Percentiles rank a stretch among this genome's conserved stretches.
Evolutionary conservation across 2,329 filamentous ascomycete species (phyloP).

Genomic region (Periglandula ipomoeae): DNA sequence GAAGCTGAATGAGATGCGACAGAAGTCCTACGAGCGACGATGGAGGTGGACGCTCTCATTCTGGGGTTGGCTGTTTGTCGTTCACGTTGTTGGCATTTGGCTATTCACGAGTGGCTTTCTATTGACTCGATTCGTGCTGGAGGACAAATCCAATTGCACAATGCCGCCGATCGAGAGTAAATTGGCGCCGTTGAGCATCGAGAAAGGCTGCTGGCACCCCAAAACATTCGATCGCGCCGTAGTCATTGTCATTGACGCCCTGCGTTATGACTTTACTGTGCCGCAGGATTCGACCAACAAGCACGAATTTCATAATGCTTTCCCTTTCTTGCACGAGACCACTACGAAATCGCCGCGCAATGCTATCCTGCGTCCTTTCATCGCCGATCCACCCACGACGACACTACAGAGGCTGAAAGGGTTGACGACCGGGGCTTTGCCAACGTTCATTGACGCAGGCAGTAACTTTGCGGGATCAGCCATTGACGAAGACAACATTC

Average conservation of each 20-base stretch:
- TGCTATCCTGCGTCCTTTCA: conserved; percentile 87
- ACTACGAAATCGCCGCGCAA: conserved; percentile 65
- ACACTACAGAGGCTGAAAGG: conserved; percentile 91
- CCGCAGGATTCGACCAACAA: conserved; percentile 42
- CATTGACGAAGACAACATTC: conserved; percentile 82
- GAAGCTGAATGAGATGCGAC: conserved; percentile 38
- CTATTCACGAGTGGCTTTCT: conserved; percentile 95
- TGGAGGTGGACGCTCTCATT: conserved; percentile 55
- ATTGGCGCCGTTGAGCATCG: conserved; percentile 30
- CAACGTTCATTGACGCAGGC: conserved; percentile 87
- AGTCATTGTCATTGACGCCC: conserved; percentile 81
- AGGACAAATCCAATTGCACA: conserved; percentile 64
- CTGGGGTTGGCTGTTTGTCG: conserved; percentile 58
- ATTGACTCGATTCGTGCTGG: conserved; percentile 72
- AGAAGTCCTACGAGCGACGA: conserved; percentile 39
- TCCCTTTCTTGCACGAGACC: conserved; percentile 80
- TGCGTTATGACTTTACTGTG: conserved; percentile 94
- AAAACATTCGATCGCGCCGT: conserved; percentile 89
- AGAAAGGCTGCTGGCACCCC: conserved; percentile 87
- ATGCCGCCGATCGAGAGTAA: conserved; percentile 53
- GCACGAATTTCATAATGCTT: conserved; percentile 69
- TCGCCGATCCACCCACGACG: conserved; percentile 90
- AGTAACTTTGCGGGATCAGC: conserved; percentile 93
- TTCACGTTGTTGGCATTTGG: conserved; percentile 75
- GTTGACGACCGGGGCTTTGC: conserved; percentile 86